These are phyloP conservation scores for Rhynchosporium graminicola DNA, from an alignment of 2,329 filamentous ascomycete genomes.

Conservation along the genomic window DNA sequence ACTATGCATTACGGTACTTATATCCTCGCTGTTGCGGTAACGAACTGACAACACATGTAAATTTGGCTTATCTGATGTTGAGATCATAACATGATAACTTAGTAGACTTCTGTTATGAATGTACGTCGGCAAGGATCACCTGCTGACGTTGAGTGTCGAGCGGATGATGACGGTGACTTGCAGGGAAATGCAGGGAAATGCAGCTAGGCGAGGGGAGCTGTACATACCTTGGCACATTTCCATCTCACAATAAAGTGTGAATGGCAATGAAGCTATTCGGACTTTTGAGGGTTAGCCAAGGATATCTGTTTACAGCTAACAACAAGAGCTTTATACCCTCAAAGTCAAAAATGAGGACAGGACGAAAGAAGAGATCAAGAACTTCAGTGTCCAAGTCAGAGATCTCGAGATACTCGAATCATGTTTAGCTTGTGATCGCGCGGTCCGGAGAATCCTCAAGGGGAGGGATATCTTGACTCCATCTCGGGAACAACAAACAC, in stretches of 20 bases:
- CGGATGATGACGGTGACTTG: not conserved
- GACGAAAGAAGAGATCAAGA: too few species aligned
- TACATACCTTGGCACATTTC: too few species aligned
- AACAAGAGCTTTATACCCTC: too few species aligned
- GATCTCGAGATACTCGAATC: too few species aligned
- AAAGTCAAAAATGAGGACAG: too few species aligned
- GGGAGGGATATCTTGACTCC: too few species aligned
- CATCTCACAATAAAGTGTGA: not conserved
- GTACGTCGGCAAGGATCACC: not conserved
- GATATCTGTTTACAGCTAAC: not conserved
- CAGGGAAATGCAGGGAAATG: not conserved
- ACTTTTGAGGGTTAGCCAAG: not conserved
- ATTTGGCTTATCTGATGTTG: not conserved
- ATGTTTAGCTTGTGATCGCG: too few species aligned
- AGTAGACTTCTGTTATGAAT: constrained; percentile 3
- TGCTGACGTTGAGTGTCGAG: not conserved
- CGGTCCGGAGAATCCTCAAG: too few species aligned
- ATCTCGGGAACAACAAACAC: too few species aligned
- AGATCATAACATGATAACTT: not conserved
- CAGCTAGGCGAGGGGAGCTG: too few species aligned
- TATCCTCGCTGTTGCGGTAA: not conserved
- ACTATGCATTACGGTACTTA: not conserved
- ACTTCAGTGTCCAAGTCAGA: too few species aligned
- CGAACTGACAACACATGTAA: not conserved
- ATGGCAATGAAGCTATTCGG: not conserved